A percentile compares a stretch with the other conserved stretches of the same genome.
Conservation (phyloP, 768 basidiomycete species). For the Pleurotus eryngii region DNA sequence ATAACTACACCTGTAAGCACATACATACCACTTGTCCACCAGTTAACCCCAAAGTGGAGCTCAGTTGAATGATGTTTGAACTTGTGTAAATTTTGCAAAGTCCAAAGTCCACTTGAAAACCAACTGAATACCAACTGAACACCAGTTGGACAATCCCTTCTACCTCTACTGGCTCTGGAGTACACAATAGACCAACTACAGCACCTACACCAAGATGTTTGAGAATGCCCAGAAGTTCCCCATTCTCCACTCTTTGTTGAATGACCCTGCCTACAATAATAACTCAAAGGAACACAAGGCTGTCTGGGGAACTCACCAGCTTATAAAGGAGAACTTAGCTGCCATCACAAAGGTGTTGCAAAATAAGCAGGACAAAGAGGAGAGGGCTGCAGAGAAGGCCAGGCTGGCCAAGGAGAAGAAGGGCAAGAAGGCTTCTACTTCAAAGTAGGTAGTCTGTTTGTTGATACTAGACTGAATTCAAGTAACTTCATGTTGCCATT, state of each 20-base stretch:
- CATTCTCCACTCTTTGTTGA: background rate
- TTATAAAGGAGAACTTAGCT: background rate
- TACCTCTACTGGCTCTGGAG: too few species aligned
- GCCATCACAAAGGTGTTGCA: background rate
- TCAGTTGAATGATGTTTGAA: too few species aligned
- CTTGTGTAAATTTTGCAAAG: too few species aligned
- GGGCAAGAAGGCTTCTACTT: background rate
- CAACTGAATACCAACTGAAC: too few species aligned
- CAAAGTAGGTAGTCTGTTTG: background rate
- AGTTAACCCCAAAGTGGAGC: too few species aligned
- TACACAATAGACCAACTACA: too few species aligned
- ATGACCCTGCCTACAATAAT: background rate
- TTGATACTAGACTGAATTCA: background rate
- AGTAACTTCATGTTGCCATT: background rate
- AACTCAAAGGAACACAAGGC: background rate
- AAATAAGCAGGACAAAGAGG: background rate
- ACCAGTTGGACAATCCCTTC: too few species aligned
- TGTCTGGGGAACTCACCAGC: background rate
- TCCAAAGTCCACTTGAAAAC: too few species aligned
- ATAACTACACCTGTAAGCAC: too few species aligned
- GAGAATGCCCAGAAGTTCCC: background rate
- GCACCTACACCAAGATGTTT: background rate
- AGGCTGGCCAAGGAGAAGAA: background rate
- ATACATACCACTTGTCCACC: too few species aligned
- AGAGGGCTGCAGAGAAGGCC: background rate